Evolutionary conservation across 805 yeast species (phyloP), one percentile per base, ranked within the genome.

Genomic region (Candida incommunis): DNA sequence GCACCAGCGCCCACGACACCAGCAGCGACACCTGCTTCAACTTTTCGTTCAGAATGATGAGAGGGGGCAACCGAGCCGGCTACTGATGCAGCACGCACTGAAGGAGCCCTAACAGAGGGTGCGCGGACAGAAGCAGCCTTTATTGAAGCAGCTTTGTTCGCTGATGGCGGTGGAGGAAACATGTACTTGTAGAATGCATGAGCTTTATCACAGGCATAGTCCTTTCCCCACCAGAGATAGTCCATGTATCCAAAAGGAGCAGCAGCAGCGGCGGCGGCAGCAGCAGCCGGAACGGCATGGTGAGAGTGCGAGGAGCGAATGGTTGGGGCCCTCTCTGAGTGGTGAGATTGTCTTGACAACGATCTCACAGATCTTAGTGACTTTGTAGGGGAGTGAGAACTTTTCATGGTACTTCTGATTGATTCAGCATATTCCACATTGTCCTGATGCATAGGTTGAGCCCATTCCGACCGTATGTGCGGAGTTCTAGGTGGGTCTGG

Each of bases 211-310:
- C 5, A 9, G 18, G n/a, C 37, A 31, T 31, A 31, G 37, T 31
- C 37, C 37, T 31, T 31, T 11, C 37, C 37, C 37, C 37, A 31
- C 37, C 37, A 31, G 37, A 31, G 37, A 31, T 31, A 31, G 37
- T 31, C 37, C 18, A 31, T 7, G 37, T 31, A 31, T 13, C 18
- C 37, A 5, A 18, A 5, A 5, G 7, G 5, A n/a, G 18, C 20
- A 31, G 37, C 18, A 31, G 37, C 37, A 11, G 13, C 20, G 18
- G 37, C 18, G n/a, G 37, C 37, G n/a, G 20, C 37, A 9, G 37
- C 18, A 31, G 37, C 37, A 5, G 37, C 37, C 9, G 37, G 18
- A 31, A 9, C 27, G 13, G 13, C 13, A 25, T 25, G 27, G 13
- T 7, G 37, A 31, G 13, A 5, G 18, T n/a, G 37, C 7, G 20